Evolutionary conservation across 2,329 filamentous ascomycete species (phyloP).

Genomic region (Pyricularia pennisetigena): DNA sequence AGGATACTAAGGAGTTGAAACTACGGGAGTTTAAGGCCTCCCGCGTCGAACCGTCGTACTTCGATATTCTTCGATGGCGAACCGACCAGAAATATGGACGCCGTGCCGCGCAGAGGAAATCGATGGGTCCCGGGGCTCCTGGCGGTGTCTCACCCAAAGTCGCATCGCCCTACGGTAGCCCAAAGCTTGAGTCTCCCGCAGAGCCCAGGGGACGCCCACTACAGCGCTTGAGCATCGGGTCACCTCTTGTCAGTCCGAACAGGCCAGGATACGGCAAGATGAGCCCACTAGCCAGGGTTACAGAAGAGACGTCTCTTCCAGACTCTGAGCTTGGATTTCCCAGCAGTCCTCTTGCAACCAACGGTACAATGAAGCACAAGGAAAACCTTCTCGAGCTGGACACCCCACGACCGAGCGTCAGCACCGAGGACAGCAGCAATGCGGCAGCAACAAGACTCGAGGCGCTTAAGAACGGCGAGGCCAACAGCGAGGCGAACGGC

Average conservation of each 20-base stretch:
- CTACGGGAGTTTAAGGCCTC: slow-evolving; percentile 82
- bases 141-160: slow-evolving; percentile 30
- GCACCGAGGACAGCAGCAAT: slow-evolving; percentile 9
- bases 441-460: slow-evolving; percentile 14
- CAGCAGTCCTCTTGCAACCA: slow-evolving; percentile 5
- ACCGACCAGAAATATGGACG: slow-evolving; percentile 92
- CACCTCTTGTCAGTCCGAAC: slow-evolving; percentile 55
- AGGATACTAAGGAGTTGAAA: slow-evolving; percentile 86
- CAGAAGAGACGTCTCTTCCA: slow-evolving; percentile 50
- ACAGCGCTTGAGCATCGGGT: slow-evolving; percentile 57
- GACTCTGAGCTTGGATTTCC: slow-evolving; percentile 14
- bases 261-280: slow-evolving; percentile 56
- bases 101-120: slow-evolving; percentile 41
- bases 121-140: slow-evolving; percentile 29
- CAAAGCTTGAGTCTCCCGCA: slow-evolving; percentile 41
- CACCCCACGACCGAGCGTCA: slow-evolving; percentile 35
- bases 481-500: slow-evolving; percentile 5
- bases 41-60: slow-evolving; percentile 84
- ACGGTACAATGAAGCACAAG: slow-evolving; percentile 29
- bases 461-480: slow-evolving; percentile 20
- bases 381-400: slow-evolving; percentile 47
- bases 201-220: slow-evolving; percentile 61
- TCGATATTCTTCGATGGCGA: slow-evolving; percentile 92
- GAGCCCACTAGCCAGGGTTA: slow-evolving; percentile 64
- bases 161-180: slow-evolving; percentile 54